Conservation (phyloP, 1,284 basidiomycete genomes). For the Puccinia coronata region DNA sequence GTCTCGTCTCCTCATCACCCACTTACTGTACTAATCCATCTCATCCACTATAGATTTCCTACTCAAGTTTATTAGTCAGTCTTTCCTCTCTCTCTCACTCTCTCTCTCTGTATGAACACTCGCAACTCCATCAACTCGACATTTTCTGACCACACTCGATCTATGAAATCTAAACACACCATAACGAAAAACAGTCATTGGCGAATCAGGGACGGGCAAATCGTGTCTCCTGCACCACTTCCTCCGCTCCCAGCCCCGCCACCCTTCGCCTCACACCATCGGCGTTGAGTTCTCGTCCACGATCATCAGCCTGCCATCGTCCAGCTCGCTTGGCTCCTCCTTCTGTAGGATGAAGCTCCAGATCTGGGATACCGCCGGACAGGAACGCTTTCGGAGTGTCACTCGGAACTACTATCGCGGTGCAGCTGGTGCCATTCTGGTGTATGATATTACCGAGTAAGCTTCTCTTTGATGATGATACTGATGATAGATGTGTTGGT, state of each 20-base stretch:
- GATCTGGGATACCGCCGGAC: constrained; percentile 80
- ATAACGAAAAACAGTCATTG: constrained; percentile 13
- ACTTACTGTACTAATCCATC: neutral
- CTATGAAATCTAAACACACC: too few species aligned
- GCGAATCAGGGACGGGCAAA: constrained; percentile 91
- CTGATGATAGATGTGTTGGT: neutral
- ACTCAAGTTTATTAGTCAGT: constrained; percentile 48
- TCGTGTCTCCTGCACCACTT: constrained; percentile 94
- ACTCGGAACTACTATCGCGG: constrained; percentile 95
- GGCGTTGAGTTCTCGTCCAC: constrained; percentile 60
- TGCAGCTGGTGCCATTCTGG: constrained; percentile 74
- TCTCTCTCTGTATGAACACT: neutral
- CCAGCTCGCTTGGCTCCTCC: constrained; percentile 29
- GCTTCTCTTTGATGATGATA: constrained; percentile 53
- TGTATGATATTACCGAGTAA: constrained; percentile 93
- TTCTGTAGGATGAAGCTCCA: constrained; percentile 60
- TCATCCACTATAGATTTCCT: constrained; percentile 36
- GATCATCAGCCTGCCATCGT: constrained; percentile 53
- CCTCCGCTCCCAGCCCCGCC: constrained; percentile 50
- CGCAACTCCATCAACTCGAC: neutral
- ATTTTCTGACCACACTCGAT: neutral
- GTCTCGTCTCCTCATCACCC: neutral
- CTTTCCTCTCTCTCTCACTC: neutral
- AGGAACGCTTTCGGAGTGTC: constrained; percentile 94
- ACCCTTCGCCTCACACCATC: constrained; percentile 88